Base-by-base conservation (phyloP, 257 asterid genomes). In the Primulina eburnea region DNA sequence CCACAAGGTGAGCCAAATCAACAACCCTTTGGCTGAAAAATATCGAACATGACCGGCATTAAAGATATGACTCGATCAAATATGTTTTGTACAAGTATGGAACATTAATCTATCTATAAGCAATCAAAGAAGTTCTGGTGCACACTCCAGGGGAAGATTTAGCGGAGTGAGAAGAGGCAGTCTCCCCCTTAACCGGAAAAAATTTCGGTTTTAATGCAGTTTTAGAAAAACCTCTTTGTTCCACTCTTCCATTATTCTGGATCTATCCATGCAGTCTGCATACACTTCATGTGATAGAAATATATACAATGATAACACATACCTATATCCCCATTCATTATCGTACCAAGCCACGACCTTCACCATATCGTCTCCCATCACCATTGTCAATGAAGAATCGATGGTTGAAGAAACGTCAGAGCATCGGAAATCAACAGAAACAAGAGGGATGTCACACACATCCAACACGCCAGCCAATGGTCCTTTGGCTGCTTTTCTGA, bases 331-430 rank as follows among this genome's bases (percentile, higher is more conserved):
- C 98, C 97, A 92, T 79, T 92, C 98, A 28, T 92, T 92, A 77
- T 92, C 98, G 30, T 92, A 92, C 98, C 98, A 92, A 6, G 98
- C 98, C n/a, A 92, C 90, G 43, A 90, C 98, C 83, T 92, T 92
- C 24, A 92, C 92, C 97, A 92, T 92, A 73, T 92, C 97, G 65
- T 87, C 97, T 73, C 97, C 97, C 97, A 92, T 92, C 0, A 92
- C 97, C 98, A 92, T 92, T 2, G 98, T 92, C 87, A 92, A 75
- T 4, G 97, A 88, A 9, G 98, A 84, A 58, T 92, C 98, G 10
- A 90, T 88, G 70, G 90, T 85, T 69, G 93, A 73, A 0, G 98
- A 90, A 35, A 90, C 95, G 58, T 92, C 96, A 2, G 86, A 62
- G 83, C 96, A 85, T 35, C 93, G 70, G 85, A 92, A 90, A 71